These are phyloP conservation scores for Ormosia emarginata DNA, from an alignment of 306 rosid genomes.

Conservation along the genomic window DNA sequence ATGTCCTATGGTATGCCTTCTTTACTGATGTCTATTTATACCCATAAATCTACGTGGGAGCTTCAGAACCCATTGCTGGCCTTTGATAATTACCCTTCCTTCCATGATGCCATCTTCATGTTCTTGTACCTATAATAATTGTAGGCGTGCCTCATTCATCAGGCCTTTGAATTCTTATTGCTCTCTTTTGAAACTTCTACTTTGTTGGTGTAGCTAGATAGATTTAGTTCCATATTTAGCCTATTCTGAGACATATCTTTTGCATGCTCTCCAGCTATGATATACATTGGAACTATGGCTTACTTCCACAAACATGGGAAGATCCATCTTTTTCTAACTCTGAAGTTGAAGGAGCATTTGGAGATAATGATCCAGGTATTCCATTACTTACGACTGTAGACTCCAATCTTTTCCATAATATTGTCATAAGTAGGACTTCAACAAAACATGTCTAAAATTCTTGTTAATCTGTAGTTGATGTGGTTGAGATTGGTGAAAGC, in stretches of 20 bases:
- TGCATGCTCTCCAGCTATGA: slow-evolving; percentile 57
- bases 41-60: background rate
- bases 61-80: background rate
- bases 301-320: slow-evolving; percentile 99
- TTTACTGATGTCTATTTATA: background rate
- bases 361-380: slow-evolving; percentile 92
- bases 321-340: slow-evolving; percentile 80
- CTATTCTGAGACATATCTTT: slow-evolving; percentile 10
- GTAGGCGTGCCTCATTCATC: background rate
- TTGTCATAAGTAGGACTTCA: background rate
- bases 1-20: background rate
- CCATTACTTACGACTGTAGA: background rate
- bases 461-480: slow-evolving; percentile 63
- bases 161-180: slow-evolving; percentile 7
- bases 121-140: background rate
- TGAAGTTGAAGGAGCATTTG: slow-evolving; percentile 92
- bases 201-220: slow-evolving; percentile 15
- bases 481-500: slow-evolving; percentile 80
- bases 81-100: background rate
- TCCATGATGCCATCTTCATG: slow-evolving; percentile 6
- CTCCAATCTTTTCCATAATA: background rate
- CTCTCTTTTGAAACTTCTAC: background rate
- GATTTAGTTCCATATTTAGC: background rate
- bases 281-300: slow-evolving; percentile 91
- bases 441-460: background rate